Evolutionary conservation across 495 filamentous ascomycete species (phyloP), one percentile per base, ranked within the genome.

Genomic region (Talaromyces wortmannii): DNA sequence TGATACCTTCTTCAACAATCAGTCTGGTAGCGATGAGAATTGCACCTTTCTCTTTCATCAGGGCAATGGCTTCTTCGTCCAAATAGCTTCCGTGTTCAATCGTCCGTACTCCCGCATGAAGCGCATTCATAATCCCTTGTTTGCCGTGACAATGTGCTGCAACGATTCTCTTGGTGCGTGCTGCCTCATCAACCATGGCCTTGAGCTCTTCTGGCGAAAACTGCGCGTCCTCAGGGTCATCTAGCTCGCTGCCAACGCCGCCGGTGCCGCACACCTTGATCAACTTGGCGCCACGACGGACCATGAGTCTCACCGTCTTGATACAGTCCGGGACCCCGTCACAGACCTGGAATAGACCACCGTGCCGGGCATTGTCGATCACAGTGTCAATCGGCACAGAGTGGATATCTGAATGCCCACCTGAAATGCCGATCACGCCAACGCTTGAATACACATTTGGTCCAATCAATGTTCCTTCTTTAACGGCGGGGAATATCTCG

Each of bases 141-240:
- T 79, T 80, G 4, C 78, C 77, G 46, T 78, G 76, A 17, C 69
- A 71, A 50, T 81, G 78, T 4, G 78, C 76, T 0, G 76, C 78
- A 12, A 80, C 75, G 1, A 67, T 66, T 0, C 73, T 64, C 6
- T 68, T 63, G 52, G 70, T 66, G 4, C 78, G 64, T 32, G 55
- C 60, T 8, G 79, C 78, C 59, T 81, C 79, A 8, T 70, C 53
- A 7, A 81, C 77, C 13, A 80, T 79, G 30, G 63, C 66, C 16
- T 65, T 58, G 8, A 82, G 58, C 60, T 82, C 79, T 61, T 72
- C 76, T n/a, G 64, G 63, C 18, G 68, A 74, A 59, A 81, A 80
- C 55, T 81, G 75, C 43, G 70, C 68, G 48, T 71, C 63, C 45
- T 68, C 56, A 12, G 76, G 78, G 50, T 77, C 61, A 45, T 82